A percentile compares a stretch with the other conserved stretches of the same genome.
Conservation (phyloP, 106 monocot species). For the Gastrodia elata region DNA sequence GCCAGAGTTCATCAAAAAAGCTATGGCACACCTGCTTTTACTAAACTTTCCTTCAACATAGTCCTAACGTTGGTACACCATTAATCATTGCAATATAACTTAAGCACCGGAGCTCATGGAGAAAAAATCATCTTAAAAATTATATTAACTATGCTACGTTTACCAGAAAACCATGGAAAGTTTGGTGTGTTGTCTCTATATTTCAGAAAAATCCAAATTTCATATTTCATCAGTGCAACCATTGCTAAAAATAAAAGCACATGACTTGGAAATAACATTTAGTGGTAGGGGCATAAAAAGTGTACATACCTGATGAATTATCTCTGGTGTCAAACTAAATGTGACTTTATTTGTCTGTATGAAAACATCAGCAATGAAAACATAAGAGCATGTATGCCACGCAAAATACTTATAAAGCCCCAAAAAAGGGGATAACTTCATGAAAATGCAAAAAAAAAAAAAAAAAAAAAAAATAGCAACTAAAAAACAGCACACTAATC, state of each 20-base stretch:
- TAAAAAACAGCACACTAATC: neutral
- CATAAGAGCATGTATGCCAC: neutral
- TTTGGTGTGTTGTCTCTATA: neutral
- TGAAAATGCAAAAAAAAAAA: too few relatives aligned
- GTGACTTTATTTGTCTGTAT: constrained; percentile 96
- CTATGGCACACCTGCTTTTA: neutral
- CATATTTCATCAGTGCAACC: neutral
- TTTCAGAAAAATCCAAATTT: neutral
- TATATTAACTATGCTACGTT: neutral
- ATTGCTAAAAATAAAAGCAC: neutral
- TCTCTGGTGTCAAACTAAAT: constrained; percentile 92
- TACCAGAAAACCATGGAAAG: neutral
- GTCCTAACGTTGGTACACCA: too few relatives aligned
- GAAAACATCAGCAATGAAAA: constrained; percentile 19
- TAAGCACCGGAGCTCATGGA: neutral
- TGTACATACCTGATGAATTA: constrained; percentile 81
- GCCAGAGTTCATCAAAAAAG: too few relatives aligned
- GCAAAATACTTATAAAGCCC: neutral
- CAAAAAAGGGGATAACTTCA: too few relatives aligned
- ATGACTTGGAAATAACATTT: neutral
- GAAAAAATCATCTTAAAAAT: neutral
- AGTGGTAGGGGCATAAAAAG: neutral
- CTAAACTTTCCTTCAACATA: neutral
- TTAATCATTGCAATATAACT: neutral
- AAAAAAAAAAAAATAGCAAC: neutral